These are phyloP conservation scores for Rutidosis leptorrhynchoides DNA, from an alignment of 129 eudicot species.

Conservation along the genomic window DNA sequence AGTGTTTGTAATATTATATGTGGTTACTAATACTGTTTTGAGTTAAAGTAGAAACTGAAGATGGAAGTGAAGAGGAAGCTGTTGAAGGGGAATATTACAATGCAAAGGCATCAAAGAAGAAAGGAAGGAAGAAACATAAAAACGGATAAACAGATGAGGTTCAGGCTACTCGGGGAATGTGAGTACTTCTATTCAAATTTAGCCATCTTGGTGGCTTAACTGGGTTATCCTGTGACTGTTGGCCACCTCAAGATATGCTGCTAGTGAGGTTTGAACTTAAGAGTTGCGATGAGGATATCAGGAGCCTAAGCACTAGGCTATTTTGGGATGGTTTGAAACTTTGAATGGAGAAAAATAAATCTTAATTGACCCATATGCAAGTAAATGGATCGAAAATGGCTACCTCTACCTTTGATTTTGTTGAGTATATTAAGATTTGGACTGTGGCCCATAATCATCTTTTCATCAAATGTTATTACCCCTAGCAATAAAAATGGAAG, in stretches of 20 bases:
- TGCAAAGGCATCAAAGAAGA: conserved; percentile 66
- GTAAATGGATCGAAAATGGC: not conserved
- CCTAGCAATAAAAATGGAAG: conserved; percentile 4
- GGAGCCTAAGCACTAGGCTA: no score
- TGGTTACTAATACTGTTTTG: conserved; percentile 1
- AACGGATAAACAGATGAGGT: no score
- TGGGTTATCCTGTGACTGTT: no score
- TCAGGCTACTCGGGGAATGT: no score
- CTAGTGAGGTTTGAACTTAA: no score
- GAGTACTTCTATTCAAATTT: not conserved
- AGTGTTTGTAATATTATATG: not conserved
- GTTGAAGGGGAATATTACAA: conserved; percentile 54
- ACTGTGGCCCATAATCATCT: not conserved
- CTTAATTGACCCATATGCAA: not conserved
- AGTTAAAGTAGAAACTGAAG: conserved; percentile 50
- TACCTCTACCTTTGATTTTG: conserved; percentile 46
- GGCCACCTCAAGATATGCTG: no score
- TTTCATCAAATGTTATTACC: not conserved
- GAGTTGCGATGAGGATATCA: no score
- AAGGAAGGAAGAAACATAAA: conserved; percentile 63
- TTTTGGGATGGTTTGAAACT: no score
- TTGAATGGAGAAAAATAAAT: not conserved
- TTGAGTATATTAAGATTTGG: conserved; percentile 82
- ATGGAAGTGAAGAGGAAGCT: conserved; percentile 84
- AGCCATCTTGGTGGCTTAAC: no score